Evolutionary conservation across 352 stramenopile species (phyloP).

Genomic region (Halophytophthora polymorphica): DNA sequence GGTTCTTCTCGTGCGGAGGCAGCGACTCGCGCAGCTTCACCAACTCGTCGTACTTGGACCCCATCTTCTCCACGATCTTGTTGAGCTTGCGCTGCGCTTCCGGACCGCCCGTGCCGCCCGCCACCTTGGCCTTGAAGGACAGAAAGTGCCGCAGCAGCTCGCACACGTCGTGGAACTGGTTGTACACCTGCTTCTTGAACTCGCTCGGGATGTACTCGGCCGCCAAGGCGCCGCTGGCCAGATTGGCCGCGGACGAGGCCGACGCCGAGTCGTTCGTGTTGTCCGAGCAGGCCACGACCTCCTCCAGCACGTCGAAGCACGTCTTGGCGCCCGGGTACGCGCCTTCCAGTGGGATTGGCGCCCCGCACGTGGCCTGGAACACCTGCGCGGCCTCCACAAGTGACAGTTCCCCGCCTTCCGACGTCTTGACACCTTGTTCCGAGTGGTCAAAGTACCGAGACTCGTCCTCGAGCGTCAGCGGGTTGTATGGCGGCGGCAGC

Average conservation of each 20-base stretch:
- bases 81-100: slow-evolving; percentile 78
- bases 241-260: slow-evolving; percentile 44
- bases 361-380: slow-evolving; percentile 44
- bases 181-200: slow-evolving; percentile 87
- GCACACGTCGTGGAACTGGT: slow-evolving; percentile 82
- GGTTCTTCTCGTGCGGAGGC: slow-evolving; percentile 80
- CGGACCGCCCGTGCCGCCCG: slow-evolving; percentile 37
- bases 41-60: slow-evolving; percentile 85
- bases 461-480: slow-evolving; percentile 78
- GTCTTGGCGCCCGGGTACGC: slow-evolving; percentile 54
- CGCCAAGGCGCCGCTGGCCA: slow-evolving; percentile 50
- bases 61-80: slow-evolving; percentile 85
- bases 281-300: slow-evolving; percentile 67
- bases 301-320: slow-evolving; percentile 52
- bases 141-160: slow-evolving; percentile 83
- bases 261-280: slow-evolving; percentile 50
- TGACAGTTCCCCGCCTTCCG: slow-evolving; percentile 15
- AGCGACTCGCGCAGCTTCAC: slow-evolving; percentile 78
- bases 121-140: slow-evolving; percentile 73
- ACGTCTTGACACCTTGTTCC: slow-evolving; percentile 22
- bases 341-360: slow-evolving; percentile 43
- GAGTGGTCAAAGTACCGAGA: slow-evolving; percentile 77
- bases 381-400: slow-evolving; percentile 32
- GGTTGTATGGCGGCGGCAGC: slow-evolving; percentile 54
- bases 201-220: slow-evolving; percentile 80